Evolutionary conservation across 345 rosid species (phyloP).

Genomic region (Draba incana): DNA sequence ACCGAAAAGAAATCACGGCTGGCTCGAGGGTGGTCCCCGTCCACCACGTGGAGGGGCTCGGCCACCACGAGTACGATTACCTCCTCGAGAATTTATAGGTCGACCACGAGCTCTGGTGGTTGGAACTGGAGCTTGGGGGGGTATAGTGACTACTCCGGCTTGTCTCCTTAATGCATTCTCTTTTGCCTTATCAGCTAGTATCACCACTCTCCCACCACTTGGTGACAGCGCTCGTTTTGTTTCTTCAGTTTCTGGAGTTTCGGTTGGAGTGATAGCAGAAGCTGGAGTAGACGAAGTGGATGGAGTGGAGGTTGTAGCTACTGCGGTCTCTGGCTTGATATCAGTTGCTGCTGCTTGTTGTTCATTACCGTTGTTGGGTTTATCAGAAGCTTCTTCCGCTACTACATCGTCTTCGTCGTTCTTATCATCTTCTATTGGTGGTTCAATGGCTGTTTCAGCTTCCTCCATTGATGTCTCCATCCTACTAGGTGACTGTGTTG

Average conservation of each 20-base stretch:
- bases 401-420: constrained; percentile 62
- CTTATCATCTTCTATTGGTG: constrained; percentile 55
- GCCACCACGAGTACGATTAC: constrained; percentile 48
- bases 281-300: constrained; percentile 28
- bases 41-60: constrained; percentile 51
- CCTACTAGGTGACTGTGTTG: constrained; percentile 66
- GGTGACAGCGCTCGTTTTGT: constrained; percentile 59
- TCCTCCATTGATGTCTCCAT: constrained; percentile 52
- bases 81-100: constrained; percentile 44
- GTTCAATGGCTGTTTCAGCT: constrained; percentile 54
- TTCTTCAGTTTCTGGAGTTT: constrained; percentile 51
- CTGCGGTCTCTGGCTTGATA: constrained; percentile 31
- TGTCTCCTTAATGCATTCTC: constrained; percentile 58
- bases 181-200: constrained; percentile 60
- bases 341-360: constrained; percentile 48
- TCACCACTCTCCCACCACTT: constrained; percentile 47
- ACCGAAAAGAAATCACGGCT: constrained; percentile 41
- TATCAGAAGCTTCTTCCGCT: constrained; percentile 59
- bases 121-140: neutral
- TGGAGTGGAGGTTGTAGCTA: constrained; percentile 36
- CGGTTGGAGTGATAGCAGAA: constrained; percentile 37
- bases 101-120: constrained; percentile 60
- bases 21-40: constrained; percentile 52
- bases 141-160: constrained; percentile 42
- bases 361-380: constrained; percentile 51